A percentile compares a stretch with the other conserved stretches of the same genome.
phyloP scores from a whole-genome alignment of 2,329 filamentous ascomycete genomes.

The Chalara sp. region DNA sequence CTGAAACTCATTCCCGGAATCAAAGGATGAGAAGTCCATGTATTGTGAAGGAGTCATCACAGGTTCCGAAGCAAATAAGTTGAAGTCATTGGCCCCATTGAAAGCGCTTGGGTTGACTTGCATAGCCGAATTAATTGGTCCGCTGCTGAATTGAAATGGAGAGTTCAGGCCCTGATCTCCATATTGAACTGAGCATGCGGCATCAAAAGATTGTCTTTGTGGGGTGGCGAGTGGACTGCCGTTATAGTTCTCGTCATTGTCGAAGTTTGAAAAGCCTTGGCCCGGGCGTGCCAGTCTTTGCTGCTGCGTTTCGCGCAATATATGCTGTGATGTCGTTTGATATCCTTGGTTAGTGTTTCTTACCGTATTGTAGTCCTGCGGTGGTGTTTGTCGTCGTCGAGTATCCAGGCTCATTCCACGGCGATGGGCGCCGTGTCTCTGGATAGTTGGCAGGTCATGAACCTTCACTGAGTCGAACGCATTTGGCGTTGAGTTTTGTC shows the following conservation, averaged over 20 bases:
- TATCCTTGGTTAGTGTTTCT: slow-evolving; percentile 52
- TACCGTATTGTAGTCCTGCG: slow-evolving; percentile 31
- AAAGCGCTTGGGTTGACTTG: slow-evolving; percentile 29
- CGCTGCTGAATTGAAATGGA: slow-evolving; percentile 25
- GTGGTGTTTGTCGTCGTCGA: slow-evolving; percentile 48
- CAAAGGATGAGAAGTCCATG: slow-evolving; percentile 25
- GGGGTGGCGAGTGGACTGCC: slow-evolving; percentile 50
- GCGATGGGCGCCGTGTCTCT: slow-evolving; percentile 56
- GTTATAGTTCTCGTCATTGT: slow-evolving; percentile 46
- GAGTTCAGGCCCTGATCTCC: slow-evolving; percentile 7
- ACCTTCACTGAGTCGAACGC: slow-evolving; percentile 70
- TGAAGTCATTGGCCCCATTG: slow-evolving; percentile 23
- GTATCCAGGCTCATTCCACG: slow-evolving; percentile 81
- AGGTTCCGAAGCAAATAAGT: slow-evolving; percentile 20
- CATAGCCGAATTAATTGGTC: slow-evolving; percentile 37
- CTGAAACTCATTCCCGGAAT: slow-evolving; percentile 14
- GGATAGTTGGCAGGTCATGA: slow-evolving; percentile 55
- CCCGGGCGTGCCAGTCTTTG: slow-evolving; percentile 78
- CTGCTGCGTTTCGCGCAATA: slow-evolving; percentile 86
- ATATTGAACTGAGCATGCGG: slow-evolving; percentile 32
- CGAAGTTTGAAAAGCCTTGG: slow-evolving; percentile 30
- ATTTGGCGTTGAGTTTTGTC: slow-evolving; percentile 80
- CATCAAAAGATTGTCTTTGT: slow-evolving; percentile 45
- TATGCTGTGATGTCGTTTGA: slow-evolving; percentile 59
- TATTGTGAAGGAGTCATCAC: slow-evolving; percentile 23